phyloP scores from a whole-genome alignment of 805 yeast genomes.

The Saccharomyces jurei region DNA sequence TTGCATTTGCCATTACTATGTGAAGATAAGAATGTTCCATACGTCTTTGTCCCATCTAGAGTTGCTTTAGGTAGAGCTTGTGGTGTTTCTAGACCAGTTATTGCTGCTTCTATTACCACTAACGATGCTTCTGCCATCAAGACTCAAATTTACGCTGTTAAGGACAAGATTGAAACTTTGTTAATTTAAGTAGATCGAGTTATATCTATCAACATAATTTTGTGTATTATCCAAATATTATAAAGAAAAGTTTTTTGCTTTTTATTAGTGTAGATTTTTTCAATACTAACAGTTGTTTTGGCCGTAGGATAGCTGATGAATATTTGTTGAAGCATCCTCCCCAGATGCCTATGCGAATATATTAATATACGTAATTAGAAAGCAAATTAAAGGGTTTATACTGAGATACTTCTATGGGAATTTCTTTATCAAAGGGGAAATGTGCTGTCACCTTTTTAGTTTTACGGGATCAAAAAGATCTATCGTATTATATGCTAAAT shows the following conservation, averaged over 20 bases:
- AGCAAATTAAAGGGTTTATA: too few species aligned
- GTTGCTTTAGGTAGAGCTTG: conserved; percentile 99
- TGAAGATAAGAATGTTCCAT: conserved; percentile 99
- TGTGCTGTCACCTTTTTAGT: not conserved
- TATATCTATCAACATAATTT: not conserved
- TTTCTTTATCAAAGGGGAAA: not conserved
- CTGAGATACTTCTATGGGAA: too few species aligned
- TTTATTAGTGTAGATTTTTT: not conserved
- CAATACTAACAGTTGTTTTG: not conserved
- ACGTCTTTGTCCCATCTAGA: conserved; percentile 97
- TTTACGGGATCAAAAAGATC: not conserved
- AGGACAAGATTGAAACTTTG: conserved; percentile 98
- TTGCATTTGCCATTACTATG: conserved; percentile 95
- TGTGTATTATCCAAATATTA: not conserved
- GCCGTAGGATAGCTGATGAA: not conserved
- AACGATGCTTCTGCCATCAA: conserved; percentile 97
- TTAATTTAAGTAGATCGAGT: conserved; percentile 49
- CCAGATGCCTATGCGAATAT: not conserved
- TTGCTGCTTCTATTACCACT: conserved; percentile 96
- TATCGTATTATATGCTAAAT: not conserved
- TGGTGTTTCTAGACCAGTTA: conserved; percentile 99
- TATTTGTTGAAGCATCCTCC: not conserved
- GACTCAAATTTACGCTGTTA: conserved; percentile 92
- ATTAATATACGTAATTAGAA: too few species aligned
- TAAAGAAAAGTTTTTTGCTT: not conserved